Evolutionary conservation across 1,284 basidiomycete species (phyloP).

Genomic region (Schizophyllum commune): DNA sequence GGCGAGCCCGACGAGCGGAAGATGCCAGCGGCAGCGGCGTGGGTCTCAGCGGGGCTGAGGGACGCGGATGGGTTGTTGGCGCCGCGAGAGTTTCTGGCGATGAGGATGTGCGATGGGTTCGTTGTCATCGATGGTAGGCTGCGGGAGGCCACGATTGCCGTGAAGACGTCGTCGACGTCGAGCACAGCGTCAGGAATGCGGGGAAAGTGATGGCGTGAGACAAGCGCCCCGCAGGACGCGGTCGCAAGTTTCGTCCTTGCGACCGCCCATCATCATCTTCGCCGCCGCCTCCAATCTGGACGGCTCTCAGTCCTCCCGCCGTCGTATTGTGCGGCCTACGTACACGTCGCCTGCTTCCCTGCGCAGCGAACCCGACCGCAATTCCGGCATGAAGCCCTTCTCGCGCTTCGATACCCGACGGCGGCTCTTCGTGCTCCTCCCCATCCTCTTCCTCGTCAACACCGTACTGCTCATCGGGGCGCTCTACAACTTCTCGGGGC

Average conservation of each 20-base stretch:
- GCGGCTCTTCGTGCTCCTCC: neutral
- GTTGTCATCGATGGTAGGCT: slow-evolving; percentile 39
- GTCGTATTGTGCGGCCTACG: neutral
- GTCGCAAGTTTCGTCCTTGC: neutral
- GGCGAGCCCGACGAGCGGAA: slow-evolving; percentile 72
- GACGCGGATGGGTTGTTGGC: slow-evolving; percentile 65
- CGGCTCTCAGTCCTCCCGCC: neutral
- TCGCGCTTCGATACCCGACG: neutral
- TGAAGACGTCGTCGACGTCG: neutral
- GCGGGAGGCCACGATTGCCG: slow-evolving; percentile 5
- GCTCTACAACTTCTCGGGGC: neutral
- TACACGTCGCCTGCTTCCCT: neutral
- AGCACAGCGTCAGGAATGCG: neutral
- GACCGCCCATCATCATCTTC: neutral
- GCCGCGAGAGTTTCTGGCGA: slow-evolving; percentile 72
- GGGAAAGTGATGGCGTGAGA: neutral
- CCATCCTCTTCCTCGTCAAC: neutral
- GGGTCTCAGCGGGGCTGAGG: slow-evolving; percentile 76
- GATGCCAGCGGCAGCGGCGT: slow-evolving; percentile 75
- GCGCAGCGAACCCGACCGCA: neutral
- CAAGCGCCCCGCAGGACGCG: neutral
- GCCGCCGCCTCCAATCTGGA: neutral
- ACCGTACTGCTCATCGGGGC: neutral
- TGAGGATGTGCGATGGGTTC: slow-evolving; percentile 78
- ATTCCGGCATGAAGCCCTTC: neutral